Evolutionary conservation across 2,329 filamentous ascomycete species (phyloP).

Genomic region (Xylariaceae sp.): DNA sequence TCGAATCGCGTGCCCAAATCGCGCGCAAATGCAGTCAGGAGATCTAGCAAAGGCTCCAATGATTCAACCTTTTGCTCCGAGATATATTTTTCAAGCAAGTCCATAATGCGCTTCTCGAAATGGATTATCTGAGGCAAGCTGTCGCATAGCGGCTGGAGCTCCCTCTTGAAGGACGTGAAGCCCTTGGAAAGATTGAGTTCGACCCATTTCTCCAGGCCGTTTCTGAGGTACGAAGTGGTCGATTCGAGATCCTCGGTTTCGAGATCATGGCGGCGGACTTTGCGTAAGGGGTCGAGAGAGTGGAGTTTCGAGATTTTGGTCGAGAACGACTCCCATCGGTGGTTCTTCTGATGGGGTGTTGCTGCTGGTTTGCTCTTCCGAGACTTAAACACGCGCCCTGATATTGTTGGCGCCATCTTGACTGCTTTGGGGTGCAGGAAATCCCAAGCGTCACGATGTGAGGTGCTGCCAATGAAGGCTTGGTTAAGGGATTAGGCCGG

Average conservation of each 20-base stretch:
- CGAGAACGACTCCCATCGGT: slow-evolving; percentile 88
- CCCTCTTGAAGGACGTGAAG: slow-evolving; percentile 71
- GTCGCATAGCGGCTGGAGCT: slow-evolving; percentile 74
- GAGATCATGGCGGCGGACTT: slow-evolving; percentile 78
- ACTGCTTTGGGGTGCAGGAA: slow-evolving; percentile 22
- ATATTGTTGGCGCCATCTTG: slow-evolving; percentile 57
- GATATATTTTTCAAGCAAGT: slow-evolving; percentile 69
- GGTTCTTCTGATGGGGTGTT: slow-evolving; percentile 72
- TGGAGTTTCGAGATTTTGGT: slow-evolving; percentile 86
- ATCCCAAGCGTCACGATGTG: slow-evolving; percentile 12
- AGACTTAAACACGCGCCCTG: slow-evolving; percentile 64
- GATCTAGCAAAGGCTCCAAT: slow-evolving; percentile 77
- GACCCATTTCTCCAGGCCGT: slow-evolving; percentile 78
- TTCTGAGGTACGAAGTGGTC: slow-evolving; percentile 80
- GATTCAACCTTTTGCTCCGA: slow-evolving; percentile 70
- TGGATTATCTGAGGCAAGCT: slow-evolving; percentile 89
- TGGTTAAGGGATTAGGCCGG: background rate
- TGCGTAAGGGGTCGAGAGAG: slow-evolving; percentile 83
- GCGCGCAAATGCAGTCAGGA: slow-evolving; percentile 92
- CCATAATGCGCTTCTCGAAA: slow-evolving; percentile 81
- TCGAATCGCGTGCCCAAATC: slow-evolving; percentile 85
- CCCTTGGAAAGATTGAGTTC: slow-evolving; percentile 84
- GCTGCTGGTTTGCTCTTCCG: slow-evolving; percentile 59
- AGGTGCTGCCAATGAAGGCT: slow-evolving; percentile 6
- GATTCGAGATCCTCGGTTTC: slow-evolving; percentile 70